phyloP scores from a whole-genome alignment of 2,329 filamentous ascomycete species.

The Dryadomyces quercivorus region DNA sequence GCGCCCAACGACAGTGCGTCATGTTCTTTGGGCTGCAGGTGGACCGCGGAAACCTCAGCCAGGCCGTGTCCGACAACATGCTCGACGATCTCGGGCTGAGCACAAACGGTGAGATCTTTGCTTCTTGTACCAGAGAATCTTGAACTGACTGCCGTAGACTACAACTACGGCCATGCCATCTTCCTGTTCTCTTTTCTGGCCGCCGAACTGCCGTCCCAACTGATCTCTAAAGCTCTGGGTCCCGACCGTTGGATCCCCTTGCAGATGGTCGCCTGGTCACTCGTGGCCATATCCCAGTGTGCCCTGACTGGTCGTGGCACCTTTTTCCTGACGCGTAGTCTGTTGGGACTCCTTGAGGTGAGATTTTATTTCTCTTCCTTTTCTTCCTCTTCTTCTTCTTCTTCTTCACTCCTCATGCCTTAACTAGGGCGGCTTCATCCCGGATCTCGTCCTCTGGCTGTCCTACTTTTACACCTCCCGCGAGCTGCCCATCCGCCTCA shows the following conservation, averaged over 20 bases:
- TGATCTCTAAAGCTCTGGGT: slow-evolving; percentile 40
- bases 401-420: no score
- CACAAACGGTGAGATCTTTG: slow-evolving; percentile 18
- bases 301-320: slow-evolving; percentile 16
- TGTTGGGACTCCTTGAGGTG: slow-evolving; percentile 19
- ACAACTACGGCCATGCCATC: slow-evolving; percentile 42
- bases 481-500: slow-evolving; percentile 21
- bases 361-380: not conserved
- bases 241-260: slow-evolving; percentile 24
- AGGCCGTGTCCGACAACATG: slow-evolving; percentile 24
- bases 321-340: slow-evolving; percentile 18
- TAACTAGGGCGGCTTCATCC: slow-evolving; percentile 24
- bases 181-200: slow-evolving; percentile 40
- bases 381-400: not conserved
- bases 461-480: slow-evolving; percentile 22
- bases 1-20: slow-evolving; percentile 12
- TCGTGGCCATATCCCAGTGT: slow-evolving; percentile 21
- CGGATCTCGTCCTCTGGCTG: slow-evolving; percentile 22
- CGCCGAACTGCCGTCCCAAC: slow-evolving; percentile 49
- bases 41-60: slow-evolving; percentile 22
- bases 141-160: slow-evolving; percentile 19
- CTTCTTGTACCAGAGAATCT: not conserved
- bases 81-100: slow-evolving; percentile 18
- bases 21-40: slow-evolving; percentile 25
- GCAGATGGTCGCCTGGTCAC: slow-evolving; percentile 22